These are phyloP conservation scores for Poterioochromonas sp. DNA, from an alignment of 352 stramenopile species.

Conservation along the genomic window DNA sequence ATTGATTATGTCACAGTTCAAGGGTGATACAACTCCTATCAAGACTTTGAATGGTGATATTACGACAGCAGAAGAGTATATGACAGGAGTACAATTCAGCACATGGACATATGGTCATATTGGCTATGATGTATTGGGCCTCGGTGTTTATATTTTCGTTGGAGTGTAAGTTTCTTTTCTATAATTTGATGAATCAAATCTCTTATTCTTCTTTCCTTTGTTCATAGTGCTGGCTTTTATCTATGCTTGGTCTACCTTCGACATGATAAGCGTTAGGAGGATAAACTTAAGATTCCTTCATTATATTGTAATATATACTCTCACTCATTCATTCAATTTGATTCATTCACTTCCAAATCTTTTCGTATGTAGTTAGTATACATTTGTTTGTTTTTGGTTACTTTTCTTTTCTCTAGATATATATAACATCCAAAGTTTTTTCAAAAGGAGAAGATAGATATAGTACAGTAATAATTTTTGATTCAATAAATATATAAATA, in stretches of 20 bases:
- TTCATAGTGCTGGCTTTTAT: neutral
- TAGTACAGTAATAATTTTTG: too few species aligned
- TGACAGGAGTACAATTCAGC: neutral
- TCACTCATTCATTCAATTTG: too few species aligned
- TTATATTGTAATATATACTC: too few species aligned
- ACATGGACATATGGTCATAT: conserved; percentile 34
- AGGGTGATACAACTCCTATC: conserved; percentile 41
- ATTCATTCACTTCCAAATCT: too few species aligned
- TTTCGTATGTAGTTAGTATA: too few species aligned
- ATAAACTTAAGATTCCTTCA: too few species aligned
- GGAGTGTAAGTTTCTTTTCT: neutral
- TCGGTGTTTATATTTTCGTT: conserved; percentile 34
- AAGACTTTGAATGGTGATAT: conserved; percentile 9
- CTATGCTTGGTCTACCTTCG: conserved; percentile 2
- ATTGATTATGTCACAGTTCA: conserved; percentile 50
- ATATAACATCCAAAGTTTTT: too few species aligned
- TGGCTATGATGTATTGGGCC: conserved; percentile 37
- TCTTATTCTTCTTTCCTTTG: neutral
- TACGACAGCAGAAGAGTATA: conserved; percentile 27
- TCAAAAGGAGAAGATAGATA: too few species aligned
- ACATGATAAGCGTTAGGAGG: conserved; percentile 21
- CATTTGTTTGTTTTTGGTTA: too few species aligned
- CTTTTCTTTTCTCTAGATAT: too few species aligned
- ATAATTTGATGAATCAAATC: neutral
- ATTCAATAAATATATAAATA: too few species aligned